phyloP scores from a whole-genome alignment of 177 flowering plant species.

The Vitis hybrid region DNA sequence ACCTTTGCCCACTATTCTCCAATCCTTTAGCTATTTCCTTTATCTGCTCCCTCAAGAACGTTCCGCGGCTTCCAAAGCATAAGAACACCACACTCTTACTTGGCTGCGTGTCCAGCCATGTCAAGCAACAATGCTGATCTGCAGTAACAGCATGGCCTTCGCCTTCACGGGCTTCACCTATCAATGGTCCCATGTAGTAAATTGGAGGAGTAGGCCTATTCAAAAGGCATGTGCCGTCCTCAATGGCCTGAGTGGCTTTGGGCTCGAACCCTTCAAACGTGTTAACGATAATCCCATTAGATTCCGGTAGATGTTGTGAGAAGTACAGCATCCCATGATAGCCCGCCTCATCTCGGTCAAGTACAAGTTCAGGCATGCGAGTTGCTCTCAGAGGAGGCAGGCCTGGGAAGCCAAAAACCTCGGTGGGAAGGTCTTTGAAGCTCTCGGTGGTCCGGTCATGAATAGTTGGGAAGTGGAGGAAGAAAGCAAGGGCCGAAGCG shows the following conservation, averaged over 20 bases:
- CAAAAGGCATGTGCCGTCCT: background rate
- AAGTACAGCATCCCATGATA: background rate
- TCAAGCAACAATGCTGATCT: background rate
- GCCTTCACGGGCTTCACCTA: background rate
- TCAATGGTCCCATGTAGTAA: slow-evolving; percentile 12
- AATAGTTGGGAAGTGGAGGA: slow-evolving; percentile 3
- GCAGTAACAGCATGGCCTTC: background rate
- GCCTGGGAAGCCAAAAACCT: slow-evolving; percentile 9
- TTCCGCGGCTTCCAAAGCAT: slow-evolving; percentile 27
- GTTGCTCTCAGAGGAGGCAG: background rate
- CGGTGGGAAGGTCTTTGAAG: slow-evolving; percentile 6
- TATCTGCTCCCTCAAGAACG: slow-evolving; percentile 17
- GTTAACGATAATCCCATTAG: slow-evolving; percentile 13
- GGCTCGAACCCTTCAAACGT: slow-evolving; percentile 9
- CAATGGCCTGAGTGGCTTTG: background rate
- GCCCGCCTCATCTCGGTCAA: slow-evolving; percentile 3
- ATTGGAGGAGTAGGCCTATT: background rate
- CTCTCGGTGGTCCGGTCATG: background rate
- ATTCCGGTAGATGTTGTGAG: background rate
- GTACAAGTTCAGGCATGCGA: background rate
- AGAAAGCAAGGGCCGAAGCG: slow-evolving; percentile 2
- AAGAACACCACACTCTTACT: slow-evolving; percentile 23
- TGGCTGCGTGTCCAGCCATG: slow-evolving; percentile 31
- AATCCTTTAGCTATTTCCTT: slow-evolving; percentile 28
- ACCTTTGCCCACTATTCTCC: slow-evolving; percentile 16